These are phyloP conservation scores for Stemphylium vesicarium DNA, from an alignment of 2,329 filamentous ascomycete species.

Conservation along the genomic window DNA sequence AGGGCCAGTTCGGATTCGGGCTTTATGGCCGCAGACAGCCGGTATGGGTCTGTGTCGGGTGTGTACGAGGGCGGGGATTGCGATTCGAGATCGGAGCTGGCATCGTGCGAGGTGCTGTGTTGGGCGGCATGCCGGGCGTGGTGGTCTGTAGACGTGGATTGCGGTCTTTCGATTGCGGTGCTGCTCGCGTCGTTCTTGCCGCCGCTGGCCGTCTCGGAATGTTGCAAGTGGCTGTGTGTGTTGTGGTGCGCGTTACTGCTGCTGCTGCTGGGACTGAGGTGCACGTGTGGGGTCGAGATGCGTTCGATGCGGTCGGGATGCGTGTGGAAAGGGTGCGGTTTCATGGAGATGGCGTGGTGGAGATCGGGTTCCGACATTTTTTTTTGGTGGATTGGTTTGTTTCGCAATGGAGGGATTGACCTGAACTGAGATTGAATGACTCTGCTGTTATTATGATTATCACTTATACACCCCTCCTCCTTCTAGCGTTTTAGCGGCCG, in stretches of 20 bases:
- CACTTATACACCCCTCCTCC: too few relatives aligned
- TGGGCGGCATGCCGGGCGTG: too few relatives aligned
- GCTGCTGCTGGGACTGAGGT: constrained; percentile 21
- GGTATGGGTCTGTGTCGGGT: constrained; percentile 77
- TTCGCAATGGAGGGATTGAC: too few relatives aligned
- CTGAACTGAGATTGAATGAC: too few relatives aligned
- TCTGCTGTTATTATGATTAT: too few relatives aligned
- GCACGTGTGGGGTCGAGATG: constrained; percentile 38
- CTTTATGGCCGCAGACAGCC: constrained; percentile 79
- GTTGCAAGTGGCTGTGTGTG: constrained; percentile 16
- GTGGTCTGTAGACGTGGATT: constrained; percentile 1
- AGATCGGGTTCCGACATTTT: constrained; percentile 54
- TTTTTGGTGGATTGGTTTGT: constrained; percentile 18
- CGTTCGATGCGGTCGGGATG: constrained; percentile 37
- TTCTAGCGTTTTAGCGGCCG: background rate
- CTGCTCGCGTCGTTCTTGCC: constrained; percentile 43
- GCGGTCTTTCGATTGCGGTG: constrained; percentile 49
- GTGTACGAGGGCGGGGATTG: constrained; percentile 65
- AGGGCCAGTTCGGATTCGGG: constrained; percentile 74
- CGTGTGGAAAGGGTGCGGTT: constrained; percentile 53
- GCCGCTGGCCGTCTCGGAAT: constrained; percentile 17
- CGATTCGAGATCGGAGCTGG: constrained; percentile 52
- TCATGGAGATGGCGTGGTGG: constrained; percentile 56
- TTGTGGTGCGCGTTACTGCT: background rate
- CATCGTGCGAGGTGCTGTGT: constrained; percentile 46